phyloP scores from a whole-genome alignment of 2,329 filamentous ascomycete species.

The Colletotrichum abscissum region DNA sequence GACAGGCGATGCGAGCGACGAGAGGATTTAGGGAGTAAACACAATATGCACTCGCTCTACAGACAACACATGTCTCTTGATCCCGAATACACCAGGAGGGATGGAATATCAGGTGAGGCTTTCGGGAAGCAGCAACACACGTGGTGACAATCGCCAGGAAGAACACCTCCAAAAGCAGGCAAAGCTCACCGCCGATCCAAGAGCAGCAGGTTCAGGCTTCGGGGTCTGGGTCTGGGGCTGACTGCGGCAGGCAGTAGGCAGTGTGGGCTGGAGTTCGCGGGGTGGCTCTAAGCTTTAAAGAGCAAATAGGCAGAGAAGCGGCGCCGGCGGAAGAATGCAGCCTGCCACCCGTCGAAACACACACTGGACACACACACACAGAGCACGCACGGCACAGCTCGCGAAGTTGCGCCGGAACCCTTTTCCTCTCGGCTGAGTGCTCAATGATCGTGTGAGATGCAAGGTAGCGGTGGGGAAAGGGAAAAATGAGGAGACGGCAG shows the following conservation, averaged over 20 bases:
- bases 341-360: constrained; percentile 28
- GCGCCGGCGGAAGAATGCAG: constrained; percentile 29
- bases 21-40: neutral
- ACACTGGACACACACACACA: neutral
- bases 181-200: constrained; percentile 33
- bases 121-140: constrained; percentile 27
- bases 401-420: constrained; percentile 1
- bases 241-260: constrained; percentile 21
- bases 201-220: constrained; percentile 6
- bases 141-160: constrained; percentile 18
- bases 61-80: constrained; percentile 26
- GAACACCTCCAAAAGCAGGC: constrained; percentile 10
- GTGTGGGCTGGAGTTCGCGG: constrained; percentile 18
- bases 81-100: neutral
- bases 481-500: constrained; percentile 5
- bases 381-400: constrained; percentile 3
- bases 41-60: constrained; percentile 31
- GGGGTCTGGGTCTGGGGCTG: constrained; percentile 18
- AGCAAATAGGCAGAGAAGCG: constrained; percentile 9
- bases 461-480: constrained; percentile 6
- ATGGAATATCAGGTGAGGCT: constrained; percentile 7
- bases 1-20: neutral
- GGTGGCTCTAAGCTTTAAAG: constrained; percentile 29
- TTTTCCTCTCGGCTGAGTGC: constrained; percentile 24
- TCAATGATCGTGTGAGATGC: constrained; percentile 19